Base-by-base conservation (phyloP, 2,329 filamentous ascomycete species). In the Fusarium guadeloupense region DNA sequence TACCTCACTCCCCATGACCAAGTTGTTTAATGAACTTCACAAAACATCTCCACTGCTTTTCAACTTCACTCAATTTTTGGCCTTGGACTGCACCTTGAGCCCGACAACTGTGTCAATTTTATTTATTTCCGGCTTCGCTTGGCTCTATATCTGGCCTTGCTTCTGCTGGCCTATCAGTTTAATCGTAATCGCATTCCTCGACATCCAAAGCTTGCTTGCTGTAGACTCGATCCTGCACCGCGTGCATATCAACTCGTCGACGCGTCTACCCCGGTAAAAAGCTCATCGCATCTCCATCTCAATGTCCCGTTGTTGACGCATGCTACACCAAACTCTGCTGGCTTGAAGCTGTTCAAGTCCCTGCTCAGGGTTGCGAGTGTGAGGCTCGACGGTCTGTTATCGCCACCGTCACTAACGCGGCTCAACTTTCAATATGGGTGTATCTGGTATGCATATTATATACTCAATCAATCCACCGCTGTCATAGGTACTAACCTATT, bases 401-500 rank as follows among this genome's bases (percentile, higher is more conserved):
- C 49, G 39, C 50, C 42, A 51, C 48, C 40, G 45, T 51, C 46
- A 33, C 47, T 49, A 28, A 57, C 45, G 50, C 53, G 39, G 39
- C 54, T 42, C 45, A 35, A 41, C 35, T 39, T 54, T 57, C 58
- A 74, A 59, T 41, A 77, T 77, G 75, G 75, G 75, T 64, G 74
- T 77, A 46, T 71, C 75, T 51, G 76, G 75, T 77, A 65, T 26
- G 65, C 25, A 31, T 20, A 31, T 16, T 41, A 12, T 9, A 42
- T 9, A 9, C 28, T 16, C 16, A 16, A 14, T 38, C 20, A 17
- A 48, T 42, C 25, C 20, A 25, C 20, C 28, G 4, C 9, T 16
- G 12, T 13, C 13, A 13, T 10, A 13, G 21, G 26, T 46, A 38
- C 65, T 76, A 39, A 75, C 47, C 45, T 31, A 38, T 31, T 43